Evolutionary conservation across 2,329 filamentous ascomycete species (phyloP).

Genomic region (Magnaporthiopsis poae): DNA sequence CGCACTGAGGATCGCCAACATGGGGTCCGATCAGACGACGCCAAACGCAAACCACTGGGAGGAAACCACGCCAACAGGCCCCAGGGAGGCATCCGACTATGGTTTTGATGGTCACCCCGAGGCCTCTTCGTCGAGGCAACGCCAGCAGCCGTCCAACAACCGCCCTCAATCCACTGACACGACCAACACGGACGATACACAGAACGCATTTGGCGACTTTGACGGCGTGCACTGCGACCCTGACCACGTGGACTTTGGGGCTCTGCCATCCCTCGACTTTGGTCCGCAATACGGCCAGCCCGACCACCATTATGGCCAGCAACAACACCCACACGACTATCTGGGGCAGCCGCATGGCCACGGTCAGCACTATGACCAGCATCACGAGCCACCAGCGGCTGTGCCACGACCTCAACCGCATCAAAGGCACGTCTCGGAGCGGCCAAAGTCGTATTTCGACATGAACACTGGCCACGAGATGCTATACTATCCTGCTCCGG

Average conservation of each 20-base stretch:
- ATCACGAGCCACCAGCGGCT: conserved; percentile 12
- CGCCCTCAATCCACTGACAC: neutral
- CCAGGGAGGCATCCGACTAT: neutral
- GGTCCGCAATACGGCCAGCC: conserved; percentile 5
- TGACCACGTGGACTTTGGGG: conserved; percentile 23
- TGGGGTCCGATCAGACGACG: conserved; percentile 13
- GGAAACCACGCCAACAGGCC: neutral
- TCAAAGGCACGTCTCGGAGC: conserved; percentile 16
- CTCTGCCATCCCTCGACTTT: conserved; percentile 6
- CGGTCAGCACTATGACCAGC: conserved; percentile 9
- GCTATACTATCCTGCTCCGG: conserved; percentile 90
- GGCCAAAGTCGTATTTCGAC: conserved; percentile 51
- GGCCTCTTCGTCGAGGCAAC: neutral
- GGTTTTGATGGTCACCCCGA: neutral
- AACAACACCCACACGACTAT: conserved; percentile 10
- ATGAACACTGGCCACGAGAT: conserved; percentile 64
- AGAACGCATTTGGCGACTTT: conserved; percentile 64
- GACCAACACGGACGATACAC: neutral
- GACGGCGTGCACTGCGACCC: conserved; percentile 68
- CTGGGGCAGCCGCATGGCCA: neutral
- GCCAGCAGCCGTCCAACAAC: neutral
- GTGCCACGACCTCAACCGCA: conserved; percentile 9
- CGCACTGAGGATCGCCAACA: conserved; percentile 20
- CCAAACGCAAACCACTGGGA: conserved; percentile 4
- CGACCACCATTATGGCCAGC: conserved; percentile 10